phyloP scores from a whole-genome alignment of 1,284 basidiomycete genomes.

The Agroathelia rolfsii region DNA sequence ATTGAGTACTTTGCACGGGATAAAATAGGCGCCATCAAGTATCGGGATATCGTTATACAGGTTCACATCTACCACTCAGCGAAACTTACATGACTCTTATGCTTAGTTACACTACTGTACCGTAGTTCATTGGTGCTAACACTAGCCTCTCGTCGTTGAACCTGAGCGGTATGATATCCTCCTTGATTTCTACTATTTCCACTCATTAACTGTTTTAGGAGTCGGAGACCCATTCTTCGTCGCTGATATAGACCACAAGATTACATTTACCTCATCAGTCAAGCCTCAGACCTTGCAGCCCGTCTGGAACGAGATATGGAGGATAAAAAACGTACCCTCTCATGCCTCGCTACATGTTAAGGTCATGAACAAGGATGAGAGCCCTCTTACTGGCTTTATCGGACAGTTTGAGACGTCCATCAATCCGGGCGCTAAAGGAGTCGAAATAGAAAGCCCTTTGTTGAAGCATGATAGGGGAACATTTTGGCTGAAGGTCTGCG shows the following conservation, averaged over 20 bases:
- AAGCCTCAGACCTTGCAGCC: constrained; percentile 46
- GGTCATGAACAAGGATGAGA: constrained; percentile 57
- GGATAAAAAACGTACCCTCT: constrained; percentile 57
- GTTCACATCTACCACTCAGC: too few species aligned
- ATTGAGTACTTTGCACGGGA: constrained; percentile 8
- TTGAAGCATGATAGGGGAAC: constrained; percentile 42
- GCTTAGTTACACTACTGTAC: not conserved
- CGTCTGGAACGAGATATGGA: constrained; percentile 70
- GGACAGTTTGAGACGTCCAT: constrained; percentile 52
- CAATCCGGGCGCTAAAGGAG: constrained; percentile 47
- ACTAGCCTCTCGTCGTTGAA: not conserved
- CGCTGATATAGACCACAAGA: constrained; percentile 49
- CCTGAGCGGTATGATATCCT: not conserved
- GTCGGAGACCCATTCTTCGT: constrained; percentile 63
- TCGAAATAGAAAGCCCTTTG: constrained; percentile 42
- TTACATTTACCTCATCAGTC: constrained; percentile 63
- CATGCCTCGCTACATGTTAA: constrained; percentile 47
- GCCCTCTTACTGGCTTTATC: constrained; percentile 50
- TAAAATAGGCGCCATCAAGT: constrained; percentile 14
- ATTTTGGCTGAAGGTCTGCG: constrained; percentile 56
- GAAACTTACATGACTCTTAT: constrained; percentile 3
- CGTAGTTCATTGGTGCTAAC: not conserved
- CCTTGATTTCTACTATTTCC: constrained; percentile 17
- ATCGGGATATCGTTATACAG: constrained; percentile 19
- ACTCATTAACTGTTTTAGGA: constrained; percentile 68